phyloP scores from a whole-genome alignment of 768 basidiomycete genomes.

The Podaxis rugospora region DNA sequence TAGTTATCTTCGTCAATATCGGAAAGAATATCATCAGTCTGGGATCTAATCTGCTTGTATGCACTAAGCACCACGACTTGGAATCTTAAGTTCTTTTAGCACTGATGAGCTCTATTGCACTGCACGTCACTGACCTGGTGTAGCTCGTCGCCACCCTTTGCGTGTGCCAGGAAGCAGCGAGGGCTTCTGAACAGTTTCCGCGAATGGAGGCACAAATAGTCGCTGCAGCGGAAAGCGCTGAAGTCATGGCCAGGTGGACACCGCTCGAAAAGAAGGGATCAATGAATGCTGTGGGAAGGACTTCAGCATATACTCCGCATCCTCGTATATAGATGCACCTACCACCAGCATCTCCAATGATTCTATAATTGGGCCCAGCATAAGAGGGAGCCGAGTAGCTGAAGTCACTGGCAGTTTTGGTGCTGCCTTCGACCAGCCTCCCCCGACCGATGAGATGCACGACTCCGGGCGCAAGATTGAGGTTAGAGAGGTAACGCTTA shows the following conservation, averaged over 20 bases:
- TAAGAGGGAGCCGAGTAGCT: slow-evolving; percentile 61
- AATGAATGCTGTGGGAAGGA: slow-evolving; percentile 43
- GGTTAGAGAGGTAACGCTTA: slow-evolving; percentile 38
- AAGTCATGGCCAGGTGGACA: slow-evolving; percentile 62
- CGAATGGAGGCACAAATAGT: slow-evolving; percentile 54
- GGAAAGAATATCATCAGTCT: slow-evolving; percentile 48
- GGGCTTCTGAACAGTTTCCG: slow-evolving; percentile 40
- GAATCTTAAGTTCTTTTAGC: slow-evolving; percentile 36
- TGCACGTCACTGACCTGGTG: slow-evolving; percentile 37
- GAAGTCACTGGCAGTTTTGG: slow-evolving; percentile 56
- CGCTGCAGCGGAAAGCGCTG: slow-evolving; percentile 52
- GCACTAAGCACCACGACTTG: slow-evolving; percentile 69
- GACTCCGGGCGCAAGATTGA: slow-evolving; percentile 45
- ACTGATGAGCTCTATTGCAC: background rate
- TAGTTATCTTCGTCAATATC: slow-evolving; percentile 70
- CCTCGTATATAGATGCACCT: slow-evolving; percentile 13
- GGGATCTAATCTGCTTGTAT: slow-evolving; percentile 67
- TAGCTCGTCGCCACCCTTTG: slow-evolving; percentile 53
- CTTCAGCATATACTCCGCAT: background rate
- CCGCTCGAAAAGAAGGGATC: slow-evolving; percentile 66
- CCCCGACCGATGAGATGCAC: slow-evolving; percentile 38
- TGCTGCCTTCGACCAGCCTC: slow-evolving; percentile 32
- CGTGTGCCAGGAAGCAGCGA: slow-evolving; percentile 51
- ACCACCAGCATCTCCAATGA: slow-evolving; percentile 69
- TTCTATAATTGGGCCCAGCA: slow-evolving; percentile 50